Conservation (phyloP, 2,329 filamentous ascomycete genomes). For the Penicillium sp. region DNA sequence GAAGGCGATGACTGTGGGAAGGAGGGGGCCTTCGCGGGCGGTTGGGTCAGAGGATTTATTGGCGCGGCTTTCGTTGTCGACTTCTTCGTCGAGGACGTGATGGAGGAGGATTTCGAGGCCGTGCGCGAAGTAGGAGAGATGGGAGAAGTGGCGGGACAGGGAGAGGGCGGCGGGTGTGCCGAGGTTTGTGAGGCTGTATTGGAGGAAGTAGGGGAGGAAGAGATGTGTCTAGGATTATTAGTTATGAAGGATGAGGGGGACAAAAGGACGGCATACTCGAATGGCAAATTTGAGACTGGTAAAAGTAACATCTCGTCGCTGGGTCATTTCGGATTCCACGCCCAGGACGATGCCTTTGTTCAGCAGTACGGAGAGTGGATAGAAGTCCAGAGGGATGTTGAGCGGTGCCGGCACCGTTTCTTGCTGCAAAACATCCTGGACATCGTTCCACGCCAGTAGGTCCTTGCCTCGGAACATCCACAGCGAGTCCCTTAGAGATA, state of each 20-base stretch:
- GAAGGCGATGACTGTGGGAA: conserved; percentile 59
- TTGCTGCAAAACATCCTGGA: conserved; percentile 76
- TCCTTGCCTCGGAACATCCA: conserved; percentile 92
- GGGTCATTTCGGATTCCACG: conserved; percentile 88
- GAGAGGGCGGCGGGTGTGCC: conserved; percentile 77
- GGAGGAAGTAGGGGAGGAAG: conserved; percentile 84
- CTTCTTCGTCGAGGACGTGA: conserved; percentile 90
- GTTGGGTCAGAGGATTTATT: conserved; percentile 27
- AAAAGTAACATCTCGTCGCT: conserved; percentile 86
- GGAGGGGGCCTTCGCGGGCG: conserved; percentile 33
- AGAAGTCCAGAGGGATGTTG: conserved; percentile 86
- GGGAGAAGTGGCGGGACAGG: conserved; percentile 79
- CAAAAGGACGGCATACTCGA: conserved; percentile 58
- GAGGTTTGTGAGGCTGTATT: conserved; percentile 71
- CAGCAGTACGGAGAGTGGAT: conserved; percentile 83
- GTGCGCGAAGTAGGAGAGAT: conserved; percentile 88
- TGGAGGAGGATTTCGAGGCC: conserved; percentile 89
- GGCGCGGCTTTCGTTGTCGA: conserved; percentile 58
- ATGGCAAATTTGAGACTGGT: conserved; percentile 86
- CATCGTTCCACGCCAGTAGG: conserved; percentile 83
- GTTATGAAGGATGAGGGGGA: conserved; percentile 6
- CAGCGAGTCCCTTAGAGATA: conserved; percentile 76
- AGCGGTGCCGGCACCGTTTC: conserved; percentile 73
- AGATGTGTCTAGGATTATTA: conserved; percentile 73
- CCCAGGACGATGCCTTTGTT: conserved; percentile 87